phyloP scores from a whole-genome alignment of 805 yeast genomes.

The Wickerhamiella brachini region DNA sequence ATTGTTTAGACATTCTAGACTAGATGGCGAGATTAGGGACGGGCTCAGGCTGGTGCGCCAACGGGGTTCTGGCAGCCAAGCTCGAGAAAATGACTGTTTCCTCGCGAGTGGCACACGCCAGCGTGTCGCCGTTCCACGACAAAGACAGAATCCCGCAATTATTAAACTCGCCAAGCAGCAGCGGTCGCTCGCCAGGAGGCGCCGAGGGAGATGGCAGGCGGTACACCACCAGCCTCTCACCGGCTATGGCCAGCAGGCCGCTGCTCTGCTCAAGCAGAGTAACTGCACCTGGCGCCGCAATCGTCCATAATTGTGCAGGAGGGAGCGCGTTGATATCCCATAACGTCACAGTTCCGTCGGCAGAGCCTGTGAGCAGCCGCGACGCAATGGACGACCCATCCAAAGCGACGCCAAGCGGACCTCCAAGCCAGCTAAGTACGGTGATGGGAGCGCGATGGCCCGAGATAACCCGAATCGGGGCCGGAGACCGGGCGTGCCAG shows the following conservation, averaged over 20 bases:
- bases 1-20: not conserved
- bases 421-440: constrained; percentile 7
- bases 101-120: not conserved
- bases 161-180: not conserved
- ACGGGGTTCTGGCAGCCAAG: not conserved
- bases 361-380: constrained; percentile 9
- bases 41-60: not conserved
- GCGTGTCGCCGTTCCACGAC: not conserved
- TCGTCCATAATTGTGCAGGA: not conserved
- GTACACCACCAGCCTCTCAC: not conserved
- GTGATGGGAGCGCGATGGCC: constrained; percentile 20
- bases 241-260: not conserved
- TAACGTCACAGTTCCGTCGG: constrained; percentile 5
- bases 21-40: not conserved
- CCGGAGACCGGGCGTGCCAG: constrained; percentile 53
- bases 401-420: not conserved
- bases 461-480: constrained; percentile 12
- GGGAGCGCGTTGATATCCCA: constrained; percentile 6
- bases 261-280: not conserved
- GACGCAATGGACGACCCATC: constrained; percentile 5
- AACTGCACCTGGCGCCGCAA: not conserved
- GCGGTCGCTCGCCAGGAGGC: not conserved
- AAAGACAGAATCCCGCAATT: not conserved
- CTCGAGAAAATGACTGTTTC: not conserved
- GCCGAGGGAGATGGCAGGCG: not conserved